Base-by-base conservation (phyloP, 441 rosid species). In the Populus hybrid region DNA sequence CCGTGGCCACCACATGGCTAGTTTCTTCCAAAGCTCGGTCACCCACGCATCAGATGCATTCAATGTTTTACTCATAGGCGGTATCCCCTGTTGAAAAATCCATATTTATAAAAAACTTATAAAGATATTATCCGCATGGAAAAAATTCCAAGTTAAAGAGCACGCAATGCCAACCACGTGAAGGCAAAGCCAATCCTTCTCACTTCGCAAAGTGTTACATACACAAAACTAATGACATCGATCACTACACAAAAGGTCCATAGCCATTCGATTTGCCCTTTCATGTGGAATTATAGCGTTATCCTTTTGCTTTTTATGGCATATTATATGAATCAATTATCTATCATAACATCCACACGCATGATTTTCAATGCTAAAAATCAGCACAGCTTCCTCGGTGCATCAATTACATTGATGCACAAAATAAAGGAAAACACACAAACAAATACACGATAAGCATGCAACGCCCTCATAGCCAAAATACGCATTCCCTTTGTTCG, bases 1-100 rank as follows among this genome's bases (percentile, higher is more conserved):
- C 93, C 90, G 89, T 76, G 94, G 92, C 98, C 98, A 95, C 95
- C 95, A 93, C 26, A 75, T 42, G 57, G 79, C 80, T 4, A 95
- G 87, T 85, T 89, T 92, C 91, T 93, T 95, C 81, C 94, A 88
- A 76, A 95, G 89, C 64, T 78, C 85, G 73, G 95, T 87, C 82
- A 93, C 89, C 99, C 98, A 95, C 9, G 86, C 89, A 85, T 87
- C 94, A 35, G 86, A 82, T 67, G 72, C 67, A 46, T 88, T 82
- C 83, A 95, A 76, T 28, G 78, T 63, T 79, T 89, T 95, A 82
- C 86, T 84, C 57, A 84, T 83, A 79, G 97, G 99, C 10, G 87
- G 97, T 77, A 91, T 89, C 50, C 97, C 97, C 98, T 95, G 69
- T 16, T 63, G 76, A 81, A 26, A 75, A 79, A 36, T 74, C 66